These are phyloP conservation scores for Saccharomycopsis malanga DNA, from an alignment of 805 yeast species.

Conservation along the genomic window DNA sequence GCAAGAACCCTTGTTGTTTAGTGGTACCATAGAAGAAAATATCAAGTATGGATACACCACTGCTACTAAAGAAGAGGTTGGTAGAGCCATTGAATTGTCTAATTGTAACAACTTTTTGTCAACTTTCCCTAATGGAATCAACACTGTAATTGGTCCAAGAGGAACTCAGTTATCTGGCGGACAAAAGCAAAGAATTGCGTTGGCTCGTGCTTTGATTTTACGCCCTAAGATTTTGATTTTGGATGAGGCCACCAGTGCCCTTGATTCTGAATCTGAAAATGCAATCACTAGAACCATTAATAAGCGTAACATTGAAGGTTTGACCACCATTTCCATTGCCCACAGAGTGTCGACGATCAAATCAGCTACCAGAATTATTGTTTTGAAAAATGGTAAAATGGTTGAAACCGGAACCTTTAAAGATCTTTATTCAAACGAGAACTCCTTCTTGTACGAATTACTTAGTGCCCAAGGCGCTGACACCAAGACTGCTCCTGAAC, in stretches of 20 bases:
- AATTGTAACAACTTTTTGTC: conserved; percentile 64
- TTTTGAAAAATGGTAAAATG: conserved; percentile 65
- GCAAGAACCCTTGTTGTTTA: conserved; percentile 85
- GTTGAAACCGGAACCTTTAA: conserved; percentile 63
- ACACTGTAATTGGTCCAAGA: conserved; percentile 79
- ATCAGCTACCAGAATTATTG: conserved; percentile 75
- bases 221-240: conserved; percentile 74
- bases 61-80: conserved; percentile 52
- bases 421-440: conserved; percentile 38
- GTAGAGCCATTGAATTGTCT: conserved; percentile 57
- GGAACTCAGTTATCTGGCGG: conserved; percentile 92
- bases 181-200: conserved; percentile 86
- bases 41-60: conserved; percentile 66
- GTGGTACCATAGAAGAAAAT: conserved; percentile 80
- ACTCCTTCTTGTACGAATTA: conserved; percentile 31
- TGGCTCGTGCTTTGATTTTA: conserved; percentile 78
- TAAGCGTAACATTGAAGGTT: conserved; percentile 45
- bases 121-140: conserved; percentile 73
- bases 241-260: conserved; percentile 93
- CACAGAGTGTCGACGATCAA: conserved; percentile 85
- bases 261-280: conserved; percentile 83
- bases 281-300: conserved; percentile 69
- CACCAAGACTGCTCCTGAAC: background rate
- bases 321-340: conserved; percentile 83
- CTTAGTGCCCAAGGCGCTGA: conserved; percentile 25